These are phyloP conservation scores for Clarireedia hainanense DNA, from an alignment of 2,329 filamentous ascomycete species.

Conservation along the genomic window DNA sequence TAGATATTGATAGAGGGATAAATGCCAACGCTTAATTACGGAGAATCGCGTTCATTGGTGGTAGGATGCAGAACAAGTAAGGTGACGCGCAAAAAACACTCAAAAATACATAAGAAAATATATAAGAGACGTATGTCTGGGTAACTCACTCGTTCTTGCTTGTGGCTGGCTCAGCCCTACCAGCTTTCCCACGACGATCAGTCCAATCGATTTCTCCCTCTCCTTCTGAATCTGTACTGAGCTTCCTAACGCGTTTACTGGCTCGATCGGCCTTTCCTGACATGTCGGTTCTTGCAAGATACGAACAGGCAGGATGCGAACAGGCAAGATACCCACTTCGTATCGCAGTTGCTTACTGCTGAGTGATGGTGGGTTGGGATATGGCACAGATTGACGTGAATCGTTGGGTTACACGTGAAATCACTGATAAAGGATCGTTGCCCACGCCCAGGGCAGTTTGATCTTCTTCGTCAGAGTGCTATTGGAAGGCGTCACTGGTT, in stretches of 20 bases:
- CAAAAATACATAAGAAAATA: background rate
- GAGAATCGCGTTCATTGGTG: background rate
- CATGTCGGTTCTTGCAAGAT: conserved; percentile 12
- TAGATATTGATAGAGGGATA: background rate
- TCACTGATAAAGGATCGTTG: background rate
- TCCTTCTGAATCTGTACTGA: conserved; percentile 28
- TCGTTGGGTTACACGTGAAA: background rate
- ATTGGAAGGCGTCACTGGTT: background rate
- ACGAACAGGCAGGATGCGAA: background rate
- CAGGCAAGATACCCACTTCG: background rate
- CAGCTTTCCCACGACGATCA: conserved; percentile 13
- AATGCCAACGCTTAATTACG: conserved; percentile 6
- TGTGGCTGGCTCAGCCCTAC: conserved; percentile 17
- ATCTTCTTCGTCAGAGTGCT: background rate
- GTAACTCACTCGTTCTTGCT: conserved; percentile 19
- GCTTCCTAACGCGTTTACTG: conserved; percentile 22
- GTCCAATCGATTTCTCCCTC: conserved; percentile 18
- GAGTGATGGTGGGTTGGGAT: background rate
- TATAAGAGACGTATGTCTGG: background rate
- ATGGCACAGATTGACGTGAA: background rate
- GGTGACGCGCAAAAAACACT: background rate
- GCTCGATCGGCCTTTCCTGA: conserved; percentile 19
- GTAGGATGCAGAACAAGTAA: background rate
- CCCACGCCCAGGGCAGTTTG: background rate
- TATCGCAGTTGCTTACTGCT: background rate